phyloP scores from a whole-genome alignment of 495 filamentous ascomycete genomes.

The Penicillium samsonianum region DNA sequence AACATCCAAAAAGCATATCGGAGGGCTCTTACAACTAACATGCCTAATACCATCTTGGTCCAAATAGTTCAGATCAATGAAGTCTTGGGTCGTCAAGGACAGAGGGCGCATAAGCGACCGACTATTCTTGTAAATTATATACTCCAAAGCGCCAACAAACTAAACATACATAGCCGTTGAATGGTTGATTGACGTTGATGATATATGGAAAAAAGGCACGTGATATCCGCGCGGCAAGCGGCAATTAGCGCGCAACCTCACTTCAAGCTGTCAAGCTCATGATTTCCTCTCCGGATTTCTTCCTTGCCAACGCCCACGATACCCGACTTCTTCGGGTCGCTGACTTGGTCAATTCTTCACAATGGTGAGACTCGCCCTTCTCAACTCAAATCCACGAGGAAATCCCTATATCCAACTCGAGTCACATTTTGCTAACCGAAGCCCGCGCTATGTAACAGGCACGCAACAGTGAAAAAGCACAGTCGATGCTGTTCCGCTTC shows the following conservation, averaged over 20 bases:
- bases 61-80: no score
- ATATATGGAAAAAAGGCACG: slow-evolving; percentile 11
- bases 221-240: slow-evolving; percentile 29
- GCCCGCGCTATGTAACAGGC: slow-evolving; percentile 48
- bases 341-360: slow-evolving; percentile 26
- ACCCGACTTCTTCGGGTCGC: slow-evolving; percentile 19
- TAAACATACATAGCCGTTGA: background rate
- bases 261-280: slow-evolving; percentile 30
- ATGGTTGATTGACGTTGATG: background rate
- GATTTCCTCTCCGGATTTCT: slow-evolving; percentile 25
- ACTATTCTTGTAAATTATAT: background rate
- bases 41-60: no score
- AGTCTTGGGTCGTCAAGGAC: no score
- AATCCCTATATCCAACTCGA: background rate
- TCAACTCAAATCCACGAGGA: background rate
- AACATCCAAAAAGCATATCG: no score
- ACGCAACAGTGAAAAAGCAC: slow-evolving; percentile 94
- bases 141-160: background rate
- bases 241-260: slow-evolving; percentile 31
- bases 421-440: slow-evolving; percentile 26
- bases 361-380: slow-evolving; percentile 32
- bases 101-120: no score
- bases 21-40: no score
- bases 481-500: slow-evolving; percentile 99
- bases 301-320: slow-evolving; percentile 24